Base-by-base conservation (phyloP, 495 filamentous ascomycete genomes). In the Trichocladium uniseriatum region DNA sequence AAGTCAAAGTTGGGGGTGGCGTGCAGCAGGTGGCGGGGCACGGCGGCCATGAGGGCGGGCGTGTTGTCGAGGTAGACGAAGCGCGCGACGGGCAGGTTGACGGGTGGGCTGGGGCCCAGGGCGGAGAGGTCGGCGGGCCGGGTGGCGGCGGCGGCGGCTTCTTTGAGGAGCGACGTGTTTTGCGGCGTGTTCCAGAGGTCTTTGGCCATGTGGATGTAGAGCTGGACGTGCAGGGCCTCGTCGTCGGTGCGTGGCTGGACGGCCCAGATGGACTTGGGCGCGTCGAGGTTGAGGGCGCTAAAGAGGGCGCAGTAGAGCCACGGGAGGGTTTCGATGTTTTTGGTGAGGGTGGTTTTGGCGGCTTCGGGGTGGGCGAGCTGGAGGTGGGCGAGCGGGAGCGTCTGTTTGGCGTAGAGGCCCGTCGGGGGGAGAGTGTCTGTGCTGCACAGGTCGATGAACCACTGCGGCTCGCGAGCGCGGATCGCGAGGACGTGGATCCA, bases 181-280 rank as follows among this genome's bases (percentile, higher is more conserved):
- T 86, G 81, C 0, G 89, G 78, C 1, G 83, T 88, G 51, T 87
- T 88, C 94, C 94, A 99, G 14, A 96, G 73, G 58, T 94, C 87
- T 59, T 90, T 92, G 3, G 86, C 78, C 27, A 82, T 79, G 19
- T 79, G 69, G 32, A 89, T 77, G 63, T 96, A 97, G 0, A 95
- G 74, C 53, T 86, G 80, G 2, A 82, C 79, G 45, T 89, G 70
- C 10, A 97, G 72, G 42, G 79, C 77, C 48, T 94, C 85, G n/a
- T 77, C 72, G 11, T 77, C 69, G 6, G 79, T 79, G 3, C 76
- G 77, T 19, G 89, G 79, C 58, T 78, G 72, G 43, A 79, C 73
- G 35, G 86, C 90, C 91, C 91, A 97, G 29, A 96, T 79, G 0
- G 79, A 71, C 28, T 78, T 79, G 0, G 92, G 88, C 7, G 80